A percentile compares a stretch with the other conserved stretches of the same genome.
Conservation (phyloP, 768 basidiomycete species). For the Lactifluus hygrophoroides region DNA sequence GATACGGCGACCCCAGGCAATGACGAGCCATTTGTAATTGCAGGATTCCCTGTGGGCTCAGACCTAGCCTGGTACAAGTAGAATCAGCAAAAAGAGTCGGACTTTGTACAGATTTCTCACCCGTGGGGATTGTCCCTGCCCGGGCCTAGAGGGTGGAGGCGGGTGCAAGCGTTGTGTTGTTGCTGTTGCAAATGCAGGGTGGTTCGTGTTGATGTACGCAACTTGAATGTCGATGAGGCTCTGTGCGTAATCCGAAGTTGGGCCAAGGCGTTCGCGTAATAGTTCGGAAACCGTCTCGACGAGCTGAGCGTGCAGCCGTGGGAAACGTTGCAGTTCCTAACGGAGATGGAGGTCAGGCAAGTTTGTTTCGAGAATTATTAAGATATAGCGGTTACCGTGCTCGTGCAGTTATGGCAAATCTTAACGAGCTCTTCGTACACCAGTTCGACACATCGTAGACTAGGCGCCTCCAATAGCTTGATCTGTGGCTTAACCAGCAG, state of each 20-base stretch:
- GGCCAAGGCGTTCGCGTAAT: conserved; percentile 88
- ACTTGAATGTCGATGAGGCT: conserved; percentile 96
- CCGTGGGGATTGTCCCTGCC: conserved; percentile 40
- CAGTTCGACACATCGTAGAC: conserved; percentile 90
- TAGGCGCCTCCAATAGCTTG: conserved; percentile 89
- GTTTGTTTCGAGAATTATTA: background rate
- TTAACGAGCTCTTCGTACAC: conserved; percentile 99
- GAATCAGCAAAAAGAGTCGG: background rate
- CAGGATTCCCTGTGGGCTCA: conserved; percentile 33
- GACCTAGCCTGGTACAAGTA: conserved; percentile 45
- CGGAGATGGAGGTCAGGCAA: background rate
- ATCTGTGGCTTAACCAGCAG: conserved; percentile 97
- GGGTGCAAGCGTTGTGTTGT: conserved; percentile 52
- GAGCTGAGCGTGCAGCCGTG: conserved; percentile 82
- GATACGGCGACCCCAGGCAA: background rate
- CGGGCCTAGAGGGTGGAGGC: conserved; percentile 33
- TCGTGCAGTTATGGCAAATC: conserved; percentile 98
- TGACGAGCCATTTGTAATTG: conserved; percentile 41
- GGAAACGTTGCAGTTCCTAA: conserved; percentile 94
- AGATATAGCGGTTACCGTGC: conserved; percentile 44
- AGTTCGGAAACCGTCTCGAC: conserved; percentile 97
- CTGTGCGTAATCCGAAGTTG: conserved; percentile 93
- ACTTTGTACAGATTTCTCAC: conserved; percentile 33
- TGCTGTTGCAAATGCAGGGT: conserved; percentile 85
- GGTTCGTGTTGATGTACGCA: conserved; percentile 99